Evolutionary conservation across 495 filamentous ascomycete species (phyloP).

Genomic region (Penicillium waksmanii): DNA sequence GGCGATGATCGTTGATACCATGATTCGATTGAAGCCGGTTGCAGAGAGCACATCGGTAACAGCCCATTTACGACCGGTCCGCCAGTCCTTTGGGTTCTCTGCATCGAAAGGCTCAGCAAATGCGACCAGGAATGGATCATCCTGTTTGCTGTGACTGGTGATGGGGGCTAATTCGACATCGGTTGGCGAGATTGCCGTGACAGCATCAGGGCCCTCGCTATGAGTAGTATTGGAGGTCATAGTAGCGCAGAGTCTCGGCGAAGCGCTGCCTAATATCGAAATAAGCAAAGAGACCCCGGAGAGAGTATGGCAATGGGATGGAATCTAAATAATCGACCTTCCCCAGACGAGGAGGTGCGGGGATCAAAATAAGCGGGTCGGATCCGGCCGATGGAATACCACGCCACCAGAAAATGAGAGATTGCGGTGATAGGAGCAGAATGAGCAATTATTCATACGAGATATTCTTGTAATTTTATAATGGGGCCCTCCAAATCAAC

Average conservation of each 20-base stretch:
- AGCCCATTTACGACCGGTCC: constrained; percentile 52
- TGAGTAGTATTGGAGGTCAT: background rate
- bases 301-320: background rate
- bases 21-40: constrained; percentile 62
- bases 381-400: background rate
- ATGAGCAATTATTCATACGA: background rate
- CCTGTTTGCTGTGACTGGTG: constrained; percentile 12
- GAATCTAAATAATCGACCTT: background rate
- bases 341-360: background rate
- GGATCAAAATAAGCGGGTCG: constrained; percentile 6
- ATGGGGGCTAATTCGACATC: constrained; percentile 15
- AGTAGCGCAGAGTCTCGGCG: background rate
- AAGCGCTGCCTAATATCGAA: background rate
- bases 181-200: constrained; percentile 2
- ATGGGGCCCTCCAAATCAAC: too few relatives aligned
- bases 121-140: constrained; percentile 32
- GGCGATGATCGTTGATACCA: constrained; percentile 71
- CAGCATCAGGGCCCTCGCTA: background rate
- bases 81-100: constrained; percentile 52
- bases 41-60: constrained; percentile 48
- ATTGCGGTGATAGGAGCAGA: background rate
- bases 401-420: background rate
- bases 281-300: background rate
- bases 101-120: constrained; percentile 44
- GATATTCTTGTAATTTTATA: background rate